Base-by-base conservation (phyloP, 352 stramenopile species). In the Phytophthora pluvialis region DNA sequence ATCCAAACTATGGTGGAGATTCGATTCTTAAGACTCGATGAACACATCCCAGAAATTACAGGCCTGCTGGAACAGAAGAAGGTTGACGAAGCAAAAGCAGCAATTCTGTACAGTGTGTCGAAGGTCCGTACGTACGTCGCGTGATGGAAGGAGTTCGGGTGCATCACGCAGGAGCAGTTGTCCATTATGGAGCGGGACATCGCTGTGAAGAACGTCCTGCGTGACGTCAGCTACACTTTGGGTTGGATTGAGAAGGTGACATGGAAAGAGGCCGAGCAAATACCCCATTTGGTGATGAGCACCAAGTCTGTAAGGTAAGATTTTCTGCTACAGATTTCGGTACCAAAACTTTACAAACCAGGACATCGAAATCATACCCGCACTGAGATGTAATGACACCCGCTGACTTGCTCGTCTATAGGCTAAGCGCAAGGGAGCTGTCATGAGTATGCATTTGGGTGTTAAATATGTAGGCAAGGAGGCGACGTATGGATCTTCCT, bases 381-480 rank as follows among this genome's bases (percentile, higher is more conserved):
- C 1, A 42, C 35, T 16, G 13, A 21, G 1, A 21, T 21, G 21
- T 21, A 1, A 3, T 40, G 35, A 8, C 8, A 40, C 35, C 6
- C 6, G 31, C 31, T 11, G 31, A 35, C 1, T 35, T 21, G 21
- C 21, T 7, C 3, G 31, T 35, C 1, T 40, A 1, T 40, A 44
- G 38, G 38, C 12, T 25, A 18, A 57, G 21, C 49, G 36, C 21
- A 46, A 57, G 15, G 49, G 49, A 5, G 36, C 21, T 33, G 33
- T 57, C 3, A 46, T 46, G 49, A 29, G 12, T 11, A 40, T 57
- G 33, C 11, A 10, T 1, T 36, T 57, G 21, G 35, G 33, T 1
- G 26, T 28, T 3, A 57, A 33, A 8, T 46, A 38, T 25, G 4
- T 46, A 10, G 1, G 11, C 12, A 13, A 10, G 7, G 49, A 57